Conservation (phyloP, 2,329 filamentous ascomycete species). For the Neonectria hederae region DNA sequence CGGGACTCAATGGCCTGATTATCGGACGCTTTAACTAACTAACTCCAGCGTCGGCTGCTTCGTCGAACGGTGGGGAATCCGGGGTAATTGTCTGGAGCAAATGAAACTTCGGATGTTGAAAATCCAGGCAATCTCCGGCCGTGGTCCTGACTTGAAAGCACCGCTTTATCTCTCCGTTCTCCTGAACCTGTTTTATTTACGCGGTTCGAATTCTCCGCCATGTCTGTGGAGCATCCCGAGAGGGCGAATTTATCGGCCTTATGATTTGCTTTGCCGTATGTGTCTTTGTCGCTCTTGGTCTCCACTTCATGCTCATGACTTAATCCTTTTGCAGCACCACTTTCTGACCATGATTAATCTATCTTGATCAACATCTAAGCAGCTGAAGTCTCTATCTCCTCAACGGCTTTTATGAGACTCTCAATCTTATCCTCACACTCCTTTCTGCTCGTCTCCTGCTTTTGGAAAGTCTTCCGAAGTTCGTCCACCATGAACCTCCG, state of each 20-base stretch:
- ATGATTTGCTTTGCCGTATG: slow-evolving; percentile 45
- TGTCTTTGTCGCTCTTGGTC: slow-evolving; percentile 42
- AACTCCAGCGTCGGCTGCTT: no score
- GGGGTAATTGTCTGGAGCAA: slow-evolving; percentile 8
- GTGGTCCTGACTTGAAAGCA: background rate
- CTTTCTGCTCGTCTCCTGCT: slow-evolving; percentile 43
- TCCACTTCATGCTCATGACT: no score
- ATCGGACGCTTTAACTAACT: no score
- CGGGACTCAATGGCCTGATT: background rate
- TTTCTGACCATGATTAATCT: slow-evolving; percentile 8
- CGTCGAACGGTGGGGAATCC: background rate
- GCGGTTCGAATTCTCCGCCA: background rate
- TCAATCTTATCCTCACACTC: slow-evolving; percentile 31
- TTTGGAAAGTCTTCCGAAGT: slow-evolving; percentile 48
- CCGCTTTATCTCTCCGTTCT: background rate
- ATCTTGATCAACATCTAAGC: background rate
- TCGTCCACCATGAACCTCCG: slow-evolving; percentile 53
- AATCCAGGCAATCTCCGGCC: background rate
- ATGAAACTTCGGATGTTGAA: slow-evolving; percentile 6
- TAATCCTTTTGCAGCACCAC: no score
- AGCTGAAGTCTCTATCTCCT: slow-evolving; percentile 7
- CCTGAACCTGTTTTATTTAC: background rate
- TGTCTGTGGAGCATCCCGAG: background rate
- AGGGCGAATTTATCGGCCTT: slow-evolving; percentile 46
- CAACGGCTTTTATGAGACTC: slow-evolving; percentile 2